Evolutionary conservation across 148 eudicot species (phyloP), one percentile per base, ranked within the genome.

Genomic region (Diospyros kaki): DNA sequence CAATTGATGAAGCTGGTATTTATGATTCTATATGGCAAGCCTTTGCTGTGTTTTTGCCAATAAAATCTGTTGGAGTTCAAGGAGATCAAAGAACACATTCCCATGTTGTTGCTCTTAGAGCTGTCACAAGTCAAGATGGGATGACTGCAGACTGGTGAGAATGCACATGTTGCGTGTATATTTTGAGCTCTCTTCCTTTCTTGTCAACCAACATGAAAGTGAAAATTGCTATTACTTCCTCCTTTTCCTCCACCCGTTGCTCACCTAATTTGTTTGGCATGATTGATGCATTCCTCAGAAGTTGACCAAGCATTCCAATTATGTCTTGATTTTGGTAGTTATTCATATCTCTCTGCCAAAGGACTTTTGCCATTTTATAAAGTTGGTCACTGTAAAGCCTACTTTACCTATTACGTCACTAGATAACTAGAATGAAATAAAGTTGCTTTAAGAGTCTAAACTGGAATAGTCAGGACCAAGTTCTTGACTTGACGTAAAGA

Each of bases 21-120:
- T 95, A 95, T 76, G 99, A 95, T 77, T 71, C 81, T 1, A 95
- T 95, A 68, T 95, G 99, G 99, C 99, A 95, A 95, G 99, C 99
- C 46, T 95, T 93, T 79, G 97, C 93, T 53, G 99, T 95, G 44
- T 89, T 92, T 86, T 80, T 95, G 79, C 96, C 92, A 4, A 79
- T 90, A 56, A 81, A 81, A 73, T 85, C 97, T 48, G 97, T 93
- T 54, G 99, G 99, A 42, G 99, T 92, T 75, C 99, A 95, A 88
- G 99, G 99, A 74, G 99, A 95, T 84, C 94, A 91, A 78, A 88
- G 99, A 84, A 92, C 96, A 15, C 89, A 92, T 78, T 88, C 94
- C 51, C 87, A 88, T 81, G 96, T 88, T 69, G 93, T 95, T 62
- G 89, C 96, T 65, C 90, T 95, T 40, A 85, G 99, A 86, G 99